These are phyloP conservation scores for Akanthomyces lecanii DNA, from an alignment of 2,329 filamentous ascomycete species.

Conservation along the genomic window DNA sequence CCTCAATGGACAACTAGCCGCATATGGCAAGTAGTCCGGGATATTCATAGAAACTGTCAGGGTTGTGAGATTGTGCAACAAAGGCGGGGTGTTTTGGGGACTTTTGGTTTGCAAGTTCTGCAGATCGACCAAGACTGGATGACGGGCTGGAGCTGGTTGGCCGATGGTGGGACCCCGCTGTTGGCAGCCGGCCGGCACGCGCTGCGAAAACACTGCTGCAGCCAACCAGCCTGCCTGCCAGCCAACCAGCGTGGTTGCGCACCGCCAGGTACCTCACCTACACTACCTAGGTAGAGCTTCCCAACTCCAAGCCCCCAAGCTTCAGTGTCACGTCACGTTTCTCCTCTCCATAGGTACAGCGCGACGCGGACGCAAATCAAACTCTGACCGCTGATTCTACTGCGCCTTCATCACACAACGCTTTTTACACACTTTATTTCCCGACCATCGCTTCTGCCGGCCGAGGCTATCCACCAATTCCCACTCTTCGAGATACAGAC, in stretches of 20 bases:
- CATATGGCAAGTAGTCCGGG: neutral
- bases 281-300: too few relatives aligned
- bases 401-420: neutral
- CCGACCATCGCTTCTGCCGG: neutral
- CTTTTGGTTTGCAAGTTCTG: neutral
- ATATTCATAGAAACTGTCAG: neutral
- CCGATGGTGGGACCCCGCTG: neutral
- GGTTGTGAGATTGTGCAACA: constrained; percentile 4
- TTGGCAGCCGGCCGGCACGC: neutral
- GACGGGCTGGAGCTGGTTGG: neutral
- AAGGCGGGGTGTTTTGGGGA: neutral
- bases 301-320: neutral
- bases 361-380: neutral
- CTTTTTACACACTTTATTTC: neutral
- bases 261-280: too few relatives aligned
- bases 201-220: too few relatives aligned
- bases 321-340: neutral
- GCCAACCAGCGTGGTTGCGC: too few relatives aligned
- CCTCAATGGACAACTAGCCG: neutral
- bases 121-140: neutral
- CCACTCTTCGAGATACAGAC: neutral
- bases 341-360: neutral
- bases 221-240: too few relatives aligned
- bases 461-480: neutral
- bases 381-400: neutral